Evolutionary conservation across 768 basidiomycete species (phyloP), one percentile per base, ranked within the genome.

Genomic region (Boletellus emodensis): DNA sequence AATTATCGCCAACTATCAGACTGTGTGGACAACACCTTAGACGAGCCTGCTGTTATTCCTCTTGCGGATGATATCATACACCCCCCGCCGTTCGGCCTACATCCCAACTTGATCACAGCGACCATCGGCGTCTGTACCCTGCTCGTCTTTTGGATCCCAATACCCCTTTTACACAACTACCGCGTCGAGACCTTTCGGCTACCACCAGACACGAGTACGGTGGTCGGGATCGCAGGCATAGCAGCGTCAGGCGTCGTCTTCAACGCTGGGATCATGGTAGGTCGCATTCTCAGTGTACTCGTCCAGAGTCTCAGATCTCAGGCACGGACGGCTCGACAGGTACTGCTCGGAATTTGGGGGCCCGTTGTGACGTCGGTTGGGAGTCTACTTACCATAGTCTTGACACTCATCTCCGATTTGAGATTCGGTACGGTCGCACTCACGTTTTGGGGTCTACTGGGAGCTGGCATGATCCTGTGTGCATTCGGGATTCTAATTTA

Each of bases 351-450:
- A 24, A 68, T 89, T 24, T 94, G 90, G 89, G 92, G 92, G 4
- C 92, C 92, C 6, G 82, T 94, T 37, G 80, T 92, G 38, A 83
- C 84, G 9, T 91, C 90, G 2, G 93, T 96, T 30, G 93, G 92
- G 40, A 92, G 82, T 67, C 77, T 98, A n/a, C 76, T 95, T n/a
- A 94, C 94, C 6, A 94, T 95, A 57, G 90, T 95, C 34, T 77
- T 96, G 43, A 89, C 93, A 13, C 80, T 93, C 41, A 60, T 90
- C 14, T 82, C 87, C 37, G 94, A 97, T 68, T 75, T 86, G 8
- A 56, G 85, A 15, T 85, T 93, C 53, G 83, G 90, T 18, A 75
- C 77, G 45, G 76, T 82, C 34, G 73, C 78, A 1, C 63, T 93
- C 50, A 90, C 85, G 0, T 22, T 78, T 3, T 86, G 85, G 78